Evolutionary conservation across 441 rosid genomes (phyloP), one percentile per base, ranked within the genome.

Genomic region (Breynia disticha): DNA sequence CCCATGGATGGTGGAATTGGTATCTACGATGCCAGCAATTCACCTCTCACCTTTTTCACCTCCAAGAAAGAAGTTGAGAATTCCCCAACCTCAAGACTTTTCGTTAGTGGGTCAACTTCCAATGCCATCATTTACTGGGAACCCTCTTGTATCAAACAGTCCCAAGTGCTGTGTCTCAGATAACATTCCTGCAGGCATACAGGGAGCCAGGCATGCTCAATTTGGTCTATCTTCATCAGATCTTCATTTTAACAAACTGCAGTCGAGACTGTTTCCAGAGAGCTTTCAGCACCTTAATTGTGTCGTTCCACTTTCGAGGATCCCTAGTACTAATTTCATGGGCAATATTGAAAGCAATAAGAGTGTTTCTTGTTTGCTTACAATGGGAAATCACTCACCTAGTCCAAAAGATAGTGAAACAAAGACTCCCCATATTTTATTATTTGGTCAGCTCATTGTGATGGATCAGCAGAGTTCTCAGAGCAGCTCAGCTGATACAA

Each of bases 181-280:
- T 57, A 84, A 76, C 61, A 75, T 81, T 82, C 90, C 99, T 83
- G 88, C 82, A 79, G 90, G 99, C 83, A 84, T 93, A 89, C 99
- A 93, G 99, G 99, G 97, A 93, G 95, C 97, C 99, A 93, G 99
- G 99, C 99, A 93, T 73, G 79, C 88, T 65, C 90, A 80, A 59
- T 80, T 73, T 61, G 93, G 83, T 72, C 56, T 75, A 73, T 71
- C 87, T 72, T 68, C 83, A 61, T 66, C 91, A 21, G 87, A 86
- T 64, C 76, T 75, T 73, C 87, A 69, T 76, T 73, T 76, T 69
- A 80, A 70, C 65, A 77, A 80, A 71, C 76, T 78, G 46, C 91
- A 74, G 42, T 54, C 72, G 17, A 70, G 81, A 59, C 63, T 68
- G 45, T 65, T 72, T 65, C 67, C 82, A 22, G 52, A 64, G 62